Conservation (phyloP, 257 asterid genomes). For the Solanum chilense region DNA sequence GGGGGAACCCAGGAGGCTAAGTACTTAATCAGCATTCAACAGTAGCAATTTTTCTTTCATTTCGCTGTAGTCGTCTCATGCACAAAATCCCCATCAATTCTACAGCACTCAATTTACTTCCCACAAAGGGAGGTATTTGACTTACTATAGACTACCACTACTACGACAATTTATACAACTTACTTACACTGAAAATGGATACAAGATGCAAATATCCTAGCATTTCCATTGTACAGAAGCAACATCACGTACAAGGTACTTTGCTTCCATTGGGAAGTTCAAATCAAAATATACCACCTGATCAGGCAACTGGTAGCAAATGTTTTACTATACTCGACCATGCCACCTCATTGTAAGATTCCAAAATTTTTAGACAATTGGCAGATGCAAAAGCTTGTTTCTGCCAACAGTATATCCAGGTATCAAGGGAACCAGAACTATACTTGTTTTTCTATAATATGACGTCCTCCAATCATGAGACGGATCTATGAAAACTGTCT, state of each 20-base stretch:
- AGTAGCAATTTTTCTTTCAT: background rate
- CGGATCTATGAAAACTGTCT: constrained; percentile 7
- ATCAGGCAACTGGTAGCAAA: background rate
- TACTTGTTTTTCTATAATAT: background rate
- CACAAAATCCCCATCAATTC: background rate
- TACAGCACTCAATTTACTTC: background rate
- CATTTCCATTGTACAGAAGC: constrained; percentile 18
- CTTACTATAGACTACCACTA: background rate
- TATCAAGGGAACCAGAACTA: background rate
- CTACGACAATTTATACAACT: constrained; percentile 21
- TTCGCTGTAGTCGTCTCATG: background rate
- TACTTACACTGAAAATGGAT: constrained; percentile 9
- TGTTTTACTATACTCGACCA: background rate
- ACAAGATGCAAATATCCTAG: constrained; percentile 13
- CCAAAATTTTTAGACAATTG: background rate
- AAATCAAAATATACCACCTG: background rate
- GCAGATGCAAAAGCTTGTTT: background rate
- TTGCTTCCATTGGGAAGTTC: background rate
- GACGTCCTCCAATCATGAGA: constrained; percentile 4
- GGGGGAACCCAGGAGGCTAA: background rate
- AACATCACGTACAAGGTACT: constrained; percentile 3
- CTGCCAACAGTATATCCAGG: background rate
- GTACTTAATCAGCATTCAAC: background rate
- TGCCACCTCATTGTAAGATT: background rate
- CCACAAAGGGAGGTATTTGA: background rate